Evolutionary conservation across 2,329 filamentous ascomycete genomes (phyloP).

Genomic region (Aureobasidium melanogenum): DNA sequence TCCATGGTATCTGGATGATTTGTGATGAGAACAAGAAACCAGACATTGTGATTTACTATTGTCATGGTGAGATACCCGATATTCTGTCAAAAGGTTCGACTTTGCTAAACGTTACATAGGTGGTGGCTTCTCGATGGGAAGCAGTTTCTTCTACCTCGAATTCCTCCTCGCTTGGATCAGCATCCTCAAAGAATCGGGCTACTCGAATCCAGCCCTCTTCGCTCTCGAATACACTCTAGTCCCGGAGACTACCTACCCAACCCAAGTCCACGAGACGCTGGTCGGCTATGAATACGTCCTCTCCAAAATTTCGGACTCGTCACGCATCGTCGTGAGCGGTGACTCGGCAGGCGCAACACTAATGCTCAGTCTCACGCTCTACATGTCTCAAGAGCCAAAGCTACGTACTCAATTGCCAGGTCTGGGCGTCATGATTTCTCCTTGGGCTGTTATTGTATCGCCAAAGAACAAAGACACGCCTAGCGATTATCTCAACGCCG

Average conservation of each 20-base stretch:
- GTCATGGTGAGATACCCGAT: too few species aligned
- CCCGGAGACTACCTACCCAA: constrained; percentile 63
- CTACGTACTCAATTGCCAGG: constrained; percentile 42
- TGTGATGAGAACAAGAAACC: constrained; percentile 51
- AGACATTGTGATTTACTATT: constrained; percentile 74
- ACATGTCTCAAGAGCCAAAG: constrained; percentile 45
- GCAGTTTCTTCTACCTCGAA: constrained; percentile 74
- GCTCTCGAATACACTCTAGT: constrained; percentile 74
- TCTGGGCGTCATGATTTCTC: constrained; percentile 66
- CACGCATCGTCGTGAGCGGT: constrained; percentile 61
- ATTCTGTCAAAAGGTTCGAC: too few species aligned
- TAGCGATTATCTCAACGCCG: constrained; percentile 66
- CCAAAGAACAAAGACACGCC: constrained; percentile 56
- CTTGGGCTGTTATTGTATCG: constrained; percentile 69
- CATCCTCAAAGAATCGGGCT: constrained; percentile 56
- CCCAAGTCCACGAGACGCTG: constrained; percentile 61
- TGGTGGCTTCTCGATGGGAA: constrained; percentile 78
- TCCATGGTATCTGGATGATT: constrained; percentile 60
- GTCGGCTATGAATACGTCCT: constrained; percentile 64
- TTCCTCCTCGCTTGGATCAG: constrained; percentile 66
- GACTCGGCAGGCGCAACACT: constrained; percentile 74
- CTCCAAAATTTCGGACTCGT: constrained; percentile 47
- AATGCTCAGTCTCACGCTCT: constrained; percentile 62
- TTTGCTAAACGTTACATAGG: constrained; percentile 35
- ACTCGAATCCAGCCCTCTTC: constrained; percentile 68